These are phyloP conservation scores for Capsaspora owczarzaki DNA, from an alignment of 78 protist species.

Conservation along the genomic window DNA sequence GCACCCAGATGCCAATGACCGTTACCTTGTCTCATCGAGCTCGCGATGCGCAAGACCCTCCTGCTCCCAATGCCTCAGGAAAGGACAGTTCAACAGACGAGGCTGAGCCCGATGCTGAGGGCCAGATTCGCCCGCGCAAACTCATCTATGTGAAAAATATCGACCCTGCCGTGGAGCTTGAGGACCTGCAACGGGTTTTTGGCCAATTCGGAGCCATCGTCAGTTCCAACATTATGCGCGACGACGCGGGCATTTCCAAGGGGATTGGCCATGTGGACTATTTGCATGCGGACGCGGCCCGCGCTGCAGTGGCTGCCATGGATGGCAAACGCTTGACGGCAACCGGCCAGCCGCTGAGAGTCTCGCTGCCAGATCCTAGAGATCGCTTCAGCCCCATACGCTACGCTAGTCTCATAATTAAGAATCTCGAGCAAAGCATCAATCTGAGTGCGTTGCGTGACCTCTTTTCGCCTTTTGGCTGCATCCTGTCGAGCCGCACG, in stretches of 20 bases:
- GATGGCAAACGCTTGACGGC: conserved; percentile 70
- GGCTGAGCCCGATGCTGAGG: conserved; percentile 74
- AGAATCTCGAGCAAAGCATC: conserved; percentile 88
- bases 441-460: conserved; percentile 71
- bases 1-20: conserved; percentile 76
- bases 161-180: conserved; percentile 82
- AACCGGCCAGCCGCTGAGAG: conserved; percentile 52
- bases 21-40: conserved; percentile 78
- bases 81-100: too few species aligned
- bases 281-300: conserved; percentile 83
- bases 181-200: conserved; percentile 68
- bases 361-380: conserved; percentile 45
- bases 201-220: conserved; percentile 83
- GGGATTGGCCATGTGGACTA: conserved; percentile 97
- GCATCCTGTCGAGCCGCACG: conserved; percentile 81
- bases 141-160: conserved; percentile 91
- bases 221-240: conserved; percentile 76
- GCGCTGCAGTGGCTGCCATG: conserved; percentile 87
- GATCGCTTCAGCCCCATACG: conserved; percentile 52
- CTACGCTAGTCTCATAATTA: conserved; percentile 89
- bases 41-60: conserved; percentile 61
- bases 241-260: conserved; percentile 53
- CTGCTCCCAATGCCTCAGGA: too few species aligned
- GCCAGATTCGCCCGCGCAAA: conserved; percentile 57
- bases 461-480: conserved; percentile 77